Percentiles rank a stretch among this genome's conserved stretches.
phyloP scores from a whole-genome alignment of 1,284 basidiomycete species.

The Ustilago nuda region DNA sequence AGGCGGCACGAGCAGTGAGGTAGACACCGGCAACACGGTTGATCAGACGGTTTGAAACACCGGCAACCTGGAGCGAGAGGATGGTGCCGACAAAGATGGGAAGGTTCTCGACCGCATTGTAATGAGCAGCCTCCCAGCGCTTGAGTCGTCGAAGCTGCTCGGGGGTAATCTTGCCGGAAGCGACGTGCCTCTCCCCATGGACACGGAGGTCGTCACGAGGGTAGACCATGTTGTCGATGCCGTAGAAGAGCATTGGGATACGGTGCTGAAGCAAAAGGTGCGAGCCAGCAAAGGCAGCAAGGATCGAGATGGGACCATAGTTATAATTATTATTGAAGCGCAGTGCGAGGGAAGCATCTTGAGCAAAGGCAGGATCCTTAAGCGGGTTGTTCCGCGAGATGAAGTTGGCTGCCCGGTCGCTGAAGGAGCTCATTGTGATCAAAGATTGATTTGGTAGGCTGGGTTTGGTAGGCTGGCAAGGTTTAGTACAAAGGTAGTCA shows the following conservation, averaged over 20 bases:
- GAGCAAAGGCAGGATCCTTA: constrained; percentile 37
- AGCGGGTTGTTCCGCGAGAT: constrained; percentile 47
- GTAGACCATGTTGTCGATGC: constrained; percentile 50
- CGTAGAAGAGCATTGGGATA: constrained; percentile 44
- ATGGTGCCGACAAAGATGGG: constrained; percentile 49
- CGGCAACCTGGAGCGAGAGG: constrained; percentile 47
- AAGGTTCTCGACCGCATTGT: constrained; percentile 49
- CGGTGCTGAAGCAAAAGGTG: constrained; percentile 51
- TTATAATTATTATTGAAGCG: constrained; percentile 48
- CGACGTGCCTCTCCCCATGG: constrained; percentile 43
- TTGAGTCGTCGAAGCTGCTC: constrained; percentile 41
- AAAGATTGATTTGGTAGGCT: neutral
- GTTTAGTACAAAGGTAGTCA: neutral
- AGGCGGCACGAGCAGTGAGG: constrained; percentile 37
- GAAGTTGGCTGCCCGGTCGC: constrained; percentile 38
- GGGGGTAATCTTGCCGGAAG: constrained; percentile 46
- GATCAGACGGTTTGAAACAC: constrained; percentile 42
- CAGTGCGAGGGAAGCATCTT: constrained; percentile 34
- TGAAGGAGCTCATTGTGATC: constrained; percentile 38
- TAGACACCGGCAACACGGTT: constrained; percentile 48
- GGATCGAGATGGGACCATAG: constrained; percentile 50
- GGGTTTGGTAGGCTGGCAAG: too few species aligned
- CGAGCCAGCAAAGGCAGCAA: constrained; percentile 52
- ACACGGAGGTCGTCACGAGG: constrained; percentile 43
- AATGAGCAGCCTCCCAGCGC: constrained; percentile 54